Base-by-base conservation (phyloP, 176 grass and related monocot species). In the Carex parvula region DNA sequence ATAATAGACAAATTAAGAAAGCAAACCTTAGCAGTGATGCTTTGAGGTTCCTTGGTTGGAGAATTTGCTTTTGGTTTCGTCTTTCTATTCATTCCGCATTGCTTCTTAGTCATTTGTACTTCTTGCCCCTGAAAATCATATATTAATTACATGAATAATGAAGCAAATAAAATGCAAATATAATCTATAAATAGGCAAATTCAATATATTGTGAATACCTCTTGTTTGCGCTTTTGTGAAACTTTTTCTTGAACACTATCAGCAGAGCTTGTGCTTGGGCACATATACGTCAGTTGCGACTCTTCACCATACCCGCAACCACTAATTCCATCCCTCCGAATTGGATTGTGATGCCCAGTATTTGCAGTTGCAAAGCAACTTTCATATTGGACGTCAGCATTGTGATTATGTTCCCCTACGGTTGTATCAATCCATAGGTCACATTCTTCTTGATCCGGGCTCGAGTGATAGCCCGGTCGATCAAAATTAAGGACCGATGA, bases 21-120 rank as follows among this genome's bases (percentile, higher is more conserved):
- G 5, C 8, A 18, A 29, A 82, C 80, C 80, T 82, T 82, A 66
- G 80, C 80, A 29, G 61, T 64, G 11, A 82, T 1, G 41, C 60
- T 82, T 67, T 82, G 80, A 82, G 80, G 80, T 46, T 82, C 80
- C 41, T 67, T 82, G 39, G 60, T 29, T 54, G 80, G 80, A 82
- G 60, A 50, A 82, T 29, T 82, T 64, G 35, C 39, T 46, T 82
- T 82, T 18, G 59, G 21, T 15, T 82, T 82, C 29, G 80, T 63
- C 61, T 82, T 82, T 66, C 37, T 66, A 32, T 82, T 82, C 37
- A 14, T 39, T 66, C 80, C 60, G 2, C 80, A 82, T 54, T 82
- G 41, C 39, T 52, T 82, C 60, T 82, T 82, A 53, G 20, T 62
- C 11, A 53, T 82, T 32, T 65, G 39, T 64, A 4, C 61, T 26